These are phyloP conservation scores for Daldinia eschscholtzii DNA, from an alignment of 2,329 filamentous ascomycete genomes.

Conservation along the genomic window DNA sequence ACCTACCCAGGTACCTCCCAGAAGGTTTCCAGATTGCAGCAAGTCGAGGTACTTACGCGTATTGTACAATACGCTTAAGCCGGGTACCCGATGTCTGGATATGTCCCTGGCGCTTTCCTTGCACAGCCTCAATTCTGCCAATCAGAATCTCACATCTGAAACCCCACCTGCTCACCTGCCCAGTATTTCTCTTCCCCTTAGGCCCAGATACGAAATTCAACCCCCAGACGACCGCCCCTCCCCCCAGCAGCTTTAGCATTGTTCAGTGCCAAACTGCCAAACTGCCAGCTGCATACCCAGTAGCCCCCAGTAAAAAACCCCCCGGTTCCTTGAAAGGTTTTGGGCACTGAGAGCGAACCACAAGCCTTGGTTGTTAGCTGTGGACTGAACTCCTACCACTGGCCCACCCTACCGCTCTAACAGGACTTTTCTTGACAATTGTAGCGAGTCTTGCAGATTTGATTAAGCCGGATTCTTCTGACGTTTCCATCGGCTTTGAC, in stretches of 20 bases:
- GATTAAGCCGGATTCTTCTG: constrained; percentile 44
- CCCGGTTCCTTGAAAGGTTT: constrained; percentile 21
- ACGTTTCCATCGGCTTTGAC: constrained; percentile 50
- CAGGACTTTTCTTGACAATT: constrained; percentile 30
- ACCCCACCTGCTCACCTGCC: constrained; percentile 39
- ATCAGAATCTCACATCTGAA: constrained; percentile 39
- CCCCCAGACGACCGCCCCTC: constrained; percentile 6
- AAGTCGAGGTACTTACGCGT: neutral
- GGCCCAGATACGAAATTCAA: constrained; percentile 11
- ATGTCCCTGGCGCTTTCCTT: constrained; percentile 38
- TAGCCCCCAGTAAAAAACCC: neutral
- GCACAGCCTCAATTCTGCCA: constrained; percentile 38
- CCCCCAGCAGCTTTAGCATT: constrained; percentile 12
- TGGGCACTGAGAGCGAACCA: constrained; percentile 21
- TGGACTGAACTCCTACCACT: constrained; percentile 11
- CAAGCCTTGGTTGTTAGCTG: constrained; percentile 23
- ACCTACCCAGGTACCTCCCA: neutral
- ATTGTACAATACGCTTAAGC: constrained; percentile 2
- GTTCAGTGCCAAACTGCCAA: constrained; percentile 3
- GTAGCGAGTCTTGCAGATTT: constrained; percentile 30
- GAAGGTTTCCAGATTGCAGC: neutral
- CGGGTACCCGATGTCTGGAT: constrained; percentile 14
- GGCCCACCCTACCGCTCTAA: constrained; percentile 7
- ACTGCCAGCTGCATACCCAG: neutral
- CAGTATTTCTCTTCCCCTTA: constrained; percentile 19